Percentiles rank a stretch among this genome's conserved stretches.
Conservation (phyloP, 1,284 basidiomycete species). For the Grifola frondosa region DNA sequence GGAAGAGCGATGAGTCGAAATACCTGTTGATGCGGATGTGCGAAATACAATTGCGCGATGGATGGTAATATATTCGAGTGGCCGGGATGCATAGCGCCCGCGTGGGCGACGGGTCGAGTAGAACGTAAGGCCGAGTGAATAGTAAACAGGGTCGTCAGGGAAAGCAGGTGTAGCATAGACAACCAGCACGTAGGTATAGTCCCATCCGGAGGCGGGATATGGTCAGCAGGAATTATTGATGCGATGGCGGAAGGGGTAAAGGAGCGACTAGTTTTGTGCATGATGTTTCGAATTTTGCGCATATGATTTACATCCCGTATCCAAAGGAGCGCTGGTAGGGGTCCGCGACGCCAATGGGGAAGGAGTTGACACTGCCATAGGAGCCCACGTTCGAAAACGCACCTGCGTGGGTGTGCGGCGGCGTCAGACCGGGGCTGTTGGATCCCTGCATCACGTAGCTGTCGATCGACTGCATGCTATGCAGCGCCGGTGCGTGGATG, state of each 20-base stretch:
- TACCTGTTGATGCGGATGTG: conserved; percentile 49
- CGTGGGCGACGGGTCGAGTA: conserved; percentile 32
- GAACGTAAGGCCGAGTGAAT: conserved; percentile 25
- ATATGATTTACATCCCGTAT: conserved; percentile 67
- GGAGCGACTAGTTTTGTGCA: conserved; percentile 25
- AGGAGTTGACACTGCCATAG: conserved; percentile 47
- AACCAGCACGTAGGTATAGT: conserved; percentile 34
- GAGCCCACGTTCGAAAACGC: conserved; percentile 55
- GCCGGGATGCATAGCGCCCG: conserved; percentile 26
- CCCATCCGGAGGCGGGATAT: conserved; percentile 25
- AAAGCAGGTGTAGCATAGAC: conserved; percentile 35
- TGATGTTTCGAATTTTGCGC: conserved; percentile 11
- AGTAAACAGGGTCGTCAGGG: conserved; percentile 35
- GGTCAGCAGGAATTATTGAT: conserved; percentile 22
- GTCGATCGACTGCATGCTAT: conserved; percentile 68
- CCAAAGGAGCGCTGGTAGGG: conserved; percentile 76
- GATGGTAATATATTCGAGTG: conserved; percentile 39
- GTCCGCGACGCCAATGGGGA: conserved; percentile 55
- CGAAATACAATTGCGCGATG: conserved; percentile 69
- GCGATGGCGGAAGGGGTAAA: conserved; percentile 19
- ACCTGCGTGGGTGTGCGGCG: conserved; percentile 51
- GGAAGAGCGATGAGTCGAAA: conserved; percentile 41
- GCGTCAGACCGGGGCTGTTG: conserved; percentile 57
- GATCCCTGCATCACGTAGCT: conserved; percentile 75
- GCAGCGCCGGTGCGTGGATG: conserved; percentile 53